Evolutionary conservation across 2,329 filamentous ascomycete species (phyloP), one percentile per base, ranked within the genome.

Genomic region (Botrytis aclada): DNA sequence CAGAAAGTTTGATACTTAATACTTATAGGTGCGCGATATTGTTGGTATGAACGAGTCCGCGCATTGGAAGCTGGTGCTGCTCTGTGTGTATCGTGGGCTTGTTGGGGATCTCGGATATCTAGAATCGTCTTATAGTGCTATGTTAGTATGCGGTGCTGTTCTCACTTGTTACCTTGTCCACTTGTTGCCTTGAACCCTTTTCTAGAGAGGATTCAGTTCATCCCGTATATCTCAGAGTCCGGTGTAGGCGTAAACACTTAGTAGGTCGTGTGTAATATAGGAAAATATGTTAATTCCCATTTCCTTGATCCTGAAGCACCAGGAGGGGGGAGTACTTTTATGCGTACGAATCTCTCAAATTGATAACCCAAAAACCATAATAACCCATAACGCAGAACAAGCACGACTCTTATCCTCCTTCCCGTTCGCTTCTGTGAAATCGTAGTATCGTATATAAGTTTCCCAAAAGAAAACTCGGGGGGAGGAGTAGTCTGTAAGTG

Each of bases 311-410:
- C 20, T 1, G 20, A 47, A 47, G 8, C 43, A 3, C 20, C 20
- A 0, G 3, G 0, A 47, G 1, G 22, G 7, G 0, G 3, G 0
- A 47, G 1, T 47, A 10, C 0, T 20, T 25, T 10, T n/a, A n/a
- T n/a, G n/a, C n/a, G 8, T 47, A 47, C 10, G 10, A 10, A 25
- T 25, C 3, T 10, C 20, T 47, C 20, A 25, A 22, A 0, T 47
- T 1, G 3, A 47, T 4, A 25, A 3, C 8, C 10, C 45, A 20
- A 22, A 9, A 47, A 22, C 0, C 2, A 45, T 45, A 2, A 45
- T 0, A 8, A 9, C 8, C 20, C 20, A 0, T 45, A 22, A 1
- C 8, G 16, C 0, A 45, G 20, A 47, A 20, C 8, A 20, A 8
- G 3, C 3, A 10, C 8, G 4, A 25, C 8, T 22, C 20, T 22